Conservation (phyloP, 352 stramenopile species). For the Phytophthora megakarya region DNA sequence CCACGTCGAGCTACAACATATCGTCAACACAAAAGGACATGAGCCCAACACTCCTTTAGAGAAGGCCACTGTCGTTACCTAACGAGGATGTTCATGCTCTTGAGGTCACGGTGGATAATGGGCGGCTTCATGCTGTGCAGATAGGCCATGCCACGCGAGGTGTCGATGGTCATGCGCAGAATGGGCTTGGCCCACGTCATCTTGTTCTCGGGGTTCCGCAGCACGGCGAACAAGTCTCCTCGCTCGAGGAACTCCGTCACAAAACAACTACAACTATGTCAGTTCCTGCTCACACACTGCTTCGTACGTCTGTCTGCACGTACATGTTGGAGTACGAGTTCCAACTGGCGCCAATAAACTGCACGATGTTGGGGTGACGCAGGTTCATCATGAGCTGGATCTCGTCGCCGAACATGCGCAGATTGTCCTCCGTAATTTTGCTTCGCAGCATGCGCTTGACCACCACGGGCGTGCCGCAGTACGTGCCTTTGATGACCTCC, state of each 20-base stretch:
- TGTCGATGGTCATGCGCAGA: slow-evolving; percentile 89
- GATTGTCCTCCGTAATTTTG: slow-evolving; percentile 89
- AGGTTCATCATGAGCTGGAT: slow-evolving; percentile 93
- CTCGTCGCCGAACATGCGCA: slow-evolving; percentile 89
- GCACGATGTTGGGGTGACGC: slow-evolving; percentile 88
- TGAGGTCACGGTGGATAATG: slow-evolving; percentile 99
- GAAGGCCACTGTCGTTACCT: slow-evolving; percentile 43
- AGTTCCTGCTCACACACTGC: no score
- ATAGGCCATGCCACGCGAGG: slow-evolving; percentile 96
- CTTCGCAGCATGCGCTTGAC: slow-evolving; percentile 90
- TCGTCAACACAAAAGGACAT: slow-evolving; percentile 12
- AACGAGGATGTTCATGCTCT: slow-evolving; percentile 93
- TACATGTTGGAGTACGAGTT: slow-evolving; percentile 93
- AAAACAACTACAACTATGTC: slow-evolving; percentile 68
- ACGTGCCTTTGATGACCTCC: slow-evolving; percentile 90
- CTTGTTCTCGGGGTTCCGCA: slow-evolving; percentile 81
- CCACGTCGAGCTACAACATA: slow-evolving; percentile 67
- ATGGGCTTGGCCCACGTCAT: slow-evolving; percentile 88
- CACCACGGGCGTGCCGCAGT: slow-evolving; percentile 87
- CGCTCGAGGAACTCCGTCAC: slow-evolving; percentile 88
- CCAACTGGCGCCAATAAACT: slow-evolving; percentile 91
- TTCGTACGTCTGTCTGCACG: no score
- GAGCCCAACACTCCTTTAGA: slow-evolving; percentile 19
- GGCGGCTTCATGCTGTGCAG: slow-evolving; percentile 97
- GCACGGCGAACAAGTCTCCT: slow-evolving; percentile 81